Conservation (phyloP, 2,329 filamentous ascomycete species). For the Claviceps capensis region DNA sequence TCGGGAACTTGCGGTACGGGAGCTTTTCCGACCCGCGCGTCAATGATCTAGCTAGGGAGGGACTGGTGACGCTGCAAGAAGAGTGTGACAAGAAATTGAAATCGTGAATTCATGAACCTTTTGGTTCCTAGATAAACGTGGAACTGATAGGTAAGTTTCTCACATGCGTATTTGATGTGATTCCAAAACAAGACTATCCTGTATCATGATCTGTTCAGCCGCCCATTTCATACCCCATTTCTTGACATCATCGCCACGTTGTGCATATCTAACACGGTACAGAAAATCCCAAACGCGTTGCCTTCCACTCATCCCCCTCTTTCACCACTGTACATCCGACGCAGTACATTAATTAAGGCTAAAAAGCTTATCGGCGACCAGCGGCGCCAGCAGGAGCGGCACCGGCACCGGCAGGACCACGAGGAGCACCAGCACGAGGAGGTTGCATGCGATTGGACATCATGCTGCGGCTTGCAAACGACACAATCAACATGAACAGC, state of each 20-base stretch:
- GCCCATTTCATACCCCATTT: not conserved
- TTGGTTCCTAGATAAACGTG: not conserved
- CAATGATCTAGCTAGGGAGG: slow-evolving; percentile 52
- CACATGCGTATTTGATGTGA: not conserved
- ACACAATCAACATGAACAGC: slow-evolving; percentile 65
- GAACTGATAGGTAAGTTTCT: not conserved
- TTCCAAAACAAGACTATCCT: not conserved
- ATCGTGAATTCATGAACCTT: not conserved
- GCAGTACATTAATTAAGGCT: not conserved
- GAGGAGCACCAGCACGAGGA: slow-evolving; percentile 5
- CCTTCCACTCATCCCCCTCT: too few species aligned
- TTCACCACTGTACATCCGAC: not conserved
- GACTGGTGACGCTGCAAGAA: slow-evolving; percentile 41
- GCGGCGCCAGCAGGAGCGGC: slow-evolving; percentile 4
- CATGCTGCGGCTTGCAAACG: slow-evolving; percentile 57
- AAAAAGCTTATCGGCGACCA: slow-evolving; percentile 3
- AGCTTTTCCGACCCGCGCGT: slow-evolving; percentile 53
- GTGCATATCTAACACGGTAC: not conserved
- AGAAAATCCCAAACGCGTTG: not conserved
- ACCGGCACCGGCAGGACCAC: slow-evolving; percentile 6
- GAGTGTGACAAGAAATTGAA: slow-evolving; percentile 38
- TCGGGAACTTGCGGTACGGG: slow-evolving; percentile 77
- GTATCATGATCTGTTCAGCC: not conserved
- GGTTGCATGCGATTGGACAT: slow-evolving; percentile 37
- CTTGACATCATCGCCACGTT: not conserved